Percentiles rank a stretch among this genome's conserved stretches.
Conservation (phyloP, 306 rosid species). For the Neltuma alba region DNA sequence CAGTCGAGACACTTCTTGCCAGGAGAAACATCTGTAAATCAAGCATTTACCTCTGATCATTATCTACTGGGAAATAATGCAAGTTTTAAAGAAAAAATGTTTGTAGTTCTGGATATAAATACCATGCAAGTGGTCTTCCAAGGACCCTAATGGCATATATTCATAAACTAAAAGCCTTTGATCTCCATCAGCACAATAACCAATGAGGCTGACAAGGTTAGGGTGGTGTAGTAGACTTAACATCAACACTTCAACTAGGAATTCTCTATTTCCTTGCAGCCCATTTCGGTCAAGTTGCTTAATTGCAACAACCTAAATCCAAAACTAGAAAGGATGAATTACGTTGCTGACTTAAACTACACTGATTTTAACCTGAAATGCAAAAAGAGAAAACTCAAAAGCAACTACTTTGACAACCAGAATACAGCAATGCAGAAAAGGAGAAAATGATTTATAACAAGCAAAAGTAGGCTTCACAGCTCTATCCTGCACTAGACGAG, state of each 20-base stretch:
- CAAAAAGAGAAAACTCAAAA: neutral
- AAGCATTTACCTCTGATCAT: slow-evolving; percentile 30
- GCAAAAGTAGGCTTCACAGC: slow-evolving; percentile 5
- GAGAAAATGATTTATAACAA: slow-evolving; percentile 14
- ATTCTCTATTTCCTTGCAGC: slow-evolving; percentile 93
- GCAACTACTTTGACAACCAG: slow-evolving; percentile 5
- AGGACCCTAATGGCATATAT: slow-evolving; percentile 85
- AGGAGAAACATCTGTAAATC: slow-evolving; percentile 67
- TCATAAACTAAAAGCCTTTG: slow-evolving; percentile 97
- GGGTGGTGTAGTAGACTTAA: slow-evolving; percentile 91
- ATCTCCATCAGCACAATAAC: slow-evolving; percentile 99
- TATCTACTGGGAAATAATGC: neutral
- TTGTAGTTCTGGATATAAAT: slow-evolving; percentile 24
- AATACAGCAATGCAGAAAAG: slow-evolving; percentile 19
- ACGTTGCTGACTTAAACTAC: slow-evolving; percentile 24
- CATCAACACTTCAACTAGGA: slow-evolving; percentile 97
- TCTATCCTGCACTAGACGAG: slow-evolving; percentile 20
- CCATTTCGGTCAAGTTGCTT: slow-evolving; percentile 98
- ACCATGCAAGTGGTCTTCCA: slow-evolving; percentile 96
- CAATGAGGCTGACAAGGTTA: slow-evolving; percentile 89
- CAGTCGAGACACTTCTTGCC: slow-evolving; percentile 78
- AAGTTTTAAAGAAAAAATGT: neutral
- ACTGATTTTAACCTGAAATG: slow-evolving; percentile 12
- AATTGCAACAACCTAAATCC: slow-evolving; percentile 83
- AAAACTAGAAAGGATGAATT: slow-evolving; percentile 38